phyloP scores from a whole-genome alignment of 495 filamentous ascomycete species.

The Hypoxylon fuscum region DNA sequence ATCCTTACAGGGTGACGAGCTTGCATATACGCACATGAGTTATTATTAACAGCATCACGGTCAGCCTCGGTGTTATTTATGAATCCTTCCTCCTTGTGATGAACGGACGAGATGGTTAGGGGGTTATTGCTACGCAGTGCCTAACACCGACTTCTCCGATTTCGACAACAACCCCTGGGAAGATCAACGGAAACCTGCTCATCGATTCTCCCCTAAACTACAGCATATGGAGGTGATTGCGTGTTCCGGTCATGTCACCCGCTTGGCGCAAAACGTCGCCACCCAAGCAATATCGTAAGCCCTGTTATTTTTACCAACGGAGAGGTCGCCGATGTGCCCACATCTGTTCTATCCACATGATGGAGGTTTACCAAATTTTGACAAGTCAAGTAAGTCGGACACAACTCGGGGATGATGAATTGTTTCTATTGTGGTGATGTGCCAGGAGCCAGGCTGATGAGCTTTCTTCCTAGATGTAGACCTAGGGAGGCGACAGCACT shows the following conservation, averaged over 20 bases:
- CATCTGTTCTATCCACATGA: background rate
- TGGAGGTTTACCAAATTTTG: background rate
- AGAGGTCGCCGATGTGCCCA: background rate
- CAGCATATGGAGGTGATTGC: background rate
- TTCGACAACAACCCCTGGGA: background rate
- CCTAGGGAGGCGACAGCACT: too few relatives aligned
- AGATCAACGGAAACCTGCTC: background rate
- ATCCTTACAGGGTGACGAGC: background rate
- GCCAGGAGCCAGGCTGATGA: background rate
- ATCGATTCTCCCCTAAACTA: background rate
- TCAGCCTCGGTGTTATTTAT: background rate
- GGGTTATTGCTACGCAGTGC: background rate
- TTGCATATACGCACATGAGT: conserved; percentile 6
- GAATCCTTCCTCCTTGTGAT: conserved; percentile 1
- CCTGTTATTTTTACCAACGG: background rate
- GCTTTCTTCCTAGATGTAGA: background rate
- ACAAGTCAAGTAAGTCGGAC: background rate
- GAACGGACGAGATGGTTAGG: background rate
- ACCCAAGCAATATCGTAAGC: background rate
- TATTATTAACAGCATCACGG: conserved; percentile 7
- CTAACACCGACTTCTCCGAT: background rate
- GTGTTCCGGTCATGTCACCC: background rate
- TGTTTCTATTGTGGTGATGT: background rate
- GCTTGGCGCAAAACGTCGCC: background rate
- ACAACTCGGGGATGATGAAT: background rate